Evolutionary conservation across 2,329 filamentous ascomycete species (phyloP).

Genomic region (Aspergillus eucalypticola): DNA sequence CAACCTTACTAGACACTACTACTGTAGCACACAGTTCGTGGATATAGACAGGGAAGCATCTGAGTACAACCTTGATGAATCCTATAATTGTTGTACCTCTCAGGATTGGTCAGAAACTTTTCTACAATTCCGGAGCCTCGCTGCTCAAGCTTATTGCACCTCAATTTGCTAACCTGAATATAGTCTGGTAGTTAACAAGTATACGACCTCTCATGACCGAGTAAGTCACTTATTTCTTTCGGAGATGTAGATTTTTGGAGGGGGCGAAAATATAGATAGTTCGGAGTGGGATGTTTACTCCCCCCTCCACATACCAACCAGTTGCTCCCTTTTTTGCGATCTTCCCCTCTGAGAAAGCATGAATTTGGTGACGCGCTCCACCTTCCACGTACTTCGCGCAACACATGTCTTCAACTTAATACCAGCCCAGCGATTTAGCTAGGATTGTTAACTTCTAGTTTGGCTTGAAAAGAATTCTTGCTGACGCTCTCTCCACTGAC

Average conservation of each 20-base stretch:
- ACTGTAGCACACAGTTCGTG: no score
- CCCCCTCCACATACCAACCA: neutral
- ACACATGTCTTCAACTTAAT: neutral
- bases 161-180: no score
- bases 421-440: neutral
- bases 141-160: no score
- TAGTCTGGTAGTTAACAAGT: no score
- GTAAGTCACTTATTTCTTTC: neutral
- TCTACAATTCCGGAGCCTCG: no score
- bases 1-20: neutral
- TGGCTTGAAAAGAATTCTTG: no score
- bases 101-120: no score
- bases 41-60: no score
- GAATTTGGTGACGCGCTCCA: neutral
- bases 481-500: neutral
- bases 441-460: no score
- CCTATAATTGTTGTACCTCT: neutral
- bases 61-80: no score
- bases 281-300: neutral
- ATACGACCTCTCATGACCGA: neutral
- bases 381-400: neutral
- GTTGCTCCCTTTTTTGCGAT: neutral
- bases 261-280: neutral
- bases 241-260: no score
- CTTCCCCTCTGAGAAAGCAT: neutral